These are phyloP conservation scores for Aspergillus terreus DNA, from an alignment of 2,329 filamentous ascomycete genomes.

Conservation along the genomic window DNA sequence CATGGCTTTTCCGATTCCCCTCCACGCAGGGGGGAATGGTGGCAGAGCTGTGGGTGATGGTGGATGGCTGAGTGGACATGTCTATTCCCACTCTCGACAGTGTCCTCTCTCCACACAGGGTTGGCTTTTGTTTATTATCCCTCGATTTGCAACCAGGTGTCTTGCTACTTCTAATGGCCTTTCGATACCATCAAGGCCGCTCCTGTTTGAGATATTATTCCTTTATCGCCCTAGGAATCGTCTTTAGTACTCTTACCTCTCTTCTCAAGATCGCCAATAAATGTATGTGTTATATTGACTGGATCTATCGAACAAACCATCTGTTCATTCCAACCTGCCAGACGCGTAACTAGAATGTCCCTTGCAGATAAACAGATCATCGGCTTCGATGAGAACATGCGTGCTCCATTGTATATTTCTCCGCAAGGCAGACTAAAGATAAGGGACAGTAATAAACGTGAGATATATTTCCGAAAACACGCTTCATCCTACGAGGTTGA, in stretches of 20 bases:
- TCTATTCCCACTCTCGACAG: background rate
- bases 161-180: conserved; percentile 3
- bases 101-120: background rate
- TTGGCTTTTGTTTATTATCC: background rate
- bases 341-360: too few relatives aligned
- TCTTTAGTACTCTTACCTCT: conserved; percentile 6
- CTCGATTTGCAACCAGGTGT: conserved; percentile 4
- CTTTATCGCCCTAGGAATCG: conserved; percentile 3
- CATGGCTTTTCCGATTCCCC: background rate
- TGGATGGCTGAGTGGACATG: background rate
- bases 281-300: conserved; percentile 6
- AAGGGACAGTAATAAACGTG: too few relatives aligned
- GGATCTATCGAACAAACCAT: background rate
- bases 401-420: too few relatives aligned
- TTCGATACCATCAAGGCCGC: conserved; percentile 1
- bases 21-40: background rate
- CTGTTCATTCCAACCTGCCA: too few relatives aligned
- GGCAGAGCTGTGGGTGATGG: background rate
- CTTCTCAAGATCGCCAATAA: conserved; percentile 8
- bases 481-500: too few relatives aligned
- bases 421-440: too few relatives aligned
- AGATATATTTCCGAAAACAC: too few relatives aligned
- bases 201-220: conserved; percentile 6
- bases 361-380: too few relatives aligned
- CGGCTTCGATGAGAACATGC: too few relatives aligned